These are phyloP conservation scores for Leishmania tarentolae DNA, from an alignment of 208 protist genomes.

Conservation along the genomic window DNA sequence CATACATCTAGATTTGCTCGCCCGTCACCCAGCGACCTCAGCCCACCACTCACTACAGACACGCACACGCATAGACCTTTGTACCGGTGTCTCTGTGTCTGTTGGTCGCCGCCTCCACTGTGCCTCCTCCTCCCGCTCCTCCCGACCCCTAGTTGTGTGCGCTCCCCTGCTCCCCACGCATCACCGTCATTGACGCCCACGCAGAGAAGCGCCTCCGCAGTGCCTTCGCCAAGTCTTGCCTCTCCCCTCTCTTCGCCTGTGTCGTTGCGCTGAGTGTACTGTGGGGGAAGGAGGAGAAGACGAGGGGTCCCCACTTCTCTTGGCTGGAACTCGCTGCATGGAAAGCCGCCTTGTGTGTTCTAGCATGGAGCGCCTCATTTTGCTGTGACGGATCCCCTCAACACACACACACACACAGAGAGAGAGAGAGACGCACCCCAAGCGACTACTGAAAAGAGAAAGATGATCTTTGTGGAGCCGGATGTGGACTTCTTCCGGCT, in stretches of 20 bases:
- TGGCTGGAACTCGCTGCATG: background rate
- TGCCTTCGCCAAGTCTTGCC: background rate
- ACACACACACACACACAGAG: too few relatives aligned
- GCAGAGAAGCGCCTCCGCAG: background rate
- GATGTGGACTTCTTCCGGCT: slow-evolving; percentile 73
- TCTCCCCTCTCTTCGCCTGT: too few relatives aligned
- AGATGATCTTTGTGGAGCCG: slow-evolving; percentile 72
- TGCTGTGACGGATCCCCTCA: too few relatives aligned
- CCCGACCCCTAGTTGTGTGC: background rate
- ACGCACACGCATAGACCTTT: slow-evolving; percentile 8
- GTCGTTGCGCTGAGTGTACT: too few relatives aligned
- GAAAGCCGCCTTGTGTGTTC: background rate
- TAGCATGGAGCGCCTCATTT: background rate
- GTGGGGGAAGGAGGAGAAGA: too few relatives aligned
- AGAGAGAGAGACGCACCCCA: too few relatives aligned
- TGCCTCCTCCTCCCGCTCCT: background rate
- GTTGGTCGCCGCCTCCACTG: too few relatives aligned
- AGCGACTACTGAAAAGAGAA: background rate
- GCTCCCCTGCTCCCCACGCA: background rate
- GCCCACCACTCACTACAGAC: background rate
- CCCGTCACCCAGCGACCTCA: background rate
- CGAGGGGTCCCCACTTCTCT: background rate
- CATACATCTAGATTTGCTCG: background rate
- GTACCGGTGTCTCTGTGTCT: background rate
- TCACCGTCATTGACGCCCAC: background rate